Base-by-base conservation (phyloP, 1,284 basidiomycete species). In the Apiotrichum laibachii region DNA sequence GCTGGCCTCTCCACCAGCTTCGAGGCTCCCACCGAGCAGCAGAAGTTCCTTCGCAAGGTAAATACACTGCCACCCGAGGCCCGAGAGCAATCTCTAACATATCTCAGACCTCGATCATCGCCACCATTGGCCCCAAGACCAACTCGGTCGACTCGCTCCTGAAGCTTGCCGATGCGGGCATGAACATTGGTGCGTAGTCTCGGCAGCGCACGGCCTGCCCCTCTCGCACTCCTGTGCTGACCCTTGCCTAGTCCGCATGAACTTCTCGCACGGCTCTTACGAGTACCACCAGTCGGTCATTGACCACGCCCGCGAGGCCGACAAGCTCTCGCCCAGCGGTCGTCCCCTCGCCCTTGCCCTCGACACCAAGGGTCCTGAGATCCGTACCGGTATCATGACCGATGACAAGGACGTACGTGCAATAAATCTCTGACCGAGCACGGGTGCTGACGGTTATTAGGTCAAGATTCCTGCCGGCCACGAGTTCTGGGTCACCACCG, bases 281-380 rank as follows among this genome's bases (percentile, higher is more conserved):
- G 91, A 92, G 72, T 96, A 94, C 79, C 94, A 98, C 81, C 91
- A 97, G 81, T 92, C 89, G 67, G 93, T 97, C 66, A 92, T 98
- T 75, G 91, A 97, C 82, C 96, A 97, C 82, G 89, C 92, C 53
- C 85, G 92, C 70, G 87, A 86, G 73, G 88, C 90, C 81, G 84
- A 90, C 60, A 85, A 85, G 50, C 85, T 79, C 67, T 83, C 86
- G 69, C 85, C 85, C 61, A 62, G 49, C 42, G 92, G 91, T 56
- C 90, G 96, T 57, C 94, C 96, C 26, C 85, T 99, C 52, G 96
- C 96, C 56, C 98, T 99, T 73, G 96, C 96, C 70, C 84, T 99
- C 56, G 96, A 99, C 81, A 99, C 96, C 67, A 99, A 99, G 90
- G 96, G 96, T 55, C 96, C 96, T 43, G 96, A 99, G 82, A 99